phyloP scores from a whole-genome alignment of 2,329 filamentous ascomycete species.

The Diaporthe velutina region DNA sequence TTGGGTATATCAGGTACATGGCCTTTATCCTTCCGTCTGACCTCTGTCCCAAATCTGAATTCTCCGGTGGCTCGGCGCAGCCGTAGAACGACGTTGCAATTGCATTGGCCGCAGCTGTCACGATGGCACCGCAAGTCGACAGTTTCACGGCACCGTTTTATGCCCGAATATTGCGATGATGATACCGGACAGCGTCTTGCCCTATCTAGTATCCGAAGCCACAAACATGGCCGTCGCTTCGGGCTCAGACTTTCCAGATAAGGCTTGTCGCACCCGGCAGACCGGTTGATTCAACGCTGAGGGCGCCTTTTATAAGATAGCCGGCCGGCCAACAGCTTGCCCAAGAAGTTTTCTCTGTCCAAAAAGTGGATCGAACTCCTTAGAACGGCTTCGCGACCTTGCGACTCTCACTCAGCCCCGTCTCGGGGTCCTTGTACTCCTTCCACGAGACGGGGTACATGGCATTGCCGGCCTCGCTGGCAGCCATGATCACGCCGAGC shows the following conservation, averaged over 20 bases:
- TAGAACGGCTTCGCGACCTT: slow-evolving; percentile 96
- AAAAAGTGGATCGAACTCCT: slow-evolving; percentile 46
- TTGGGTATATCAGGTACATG: neutral
- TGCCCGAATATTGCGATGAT: neutral
- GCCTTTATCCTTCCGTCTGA: neutral
- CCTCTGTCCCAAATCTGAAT: neutral
- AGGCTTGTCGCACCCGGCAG: neutral
- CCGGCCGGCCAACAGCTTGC: neutral
- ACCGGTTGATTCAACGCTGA: no score
- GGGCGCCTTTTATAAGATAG: neutral
- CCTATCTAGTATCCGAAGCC: neutral
- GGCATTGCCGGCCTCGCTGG: slow-evolving; percentile 86
- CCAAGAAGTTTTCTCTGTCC: neutral
- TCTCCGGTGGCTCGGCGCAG: neutral
- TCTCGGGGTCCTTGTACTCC: slow-evolving; percentile 89
- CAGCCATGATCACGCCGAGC: slow-evolving; percentile 92
- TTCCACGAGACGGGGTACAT: slow-evolving; percentile 97
- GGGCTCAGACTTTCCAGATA: neutral
- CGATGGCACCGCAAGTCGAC: neutral
- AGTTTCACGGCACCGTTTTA: no score
- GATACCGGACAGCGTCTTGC: neutral
- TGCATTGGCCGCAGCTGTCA: neutral
- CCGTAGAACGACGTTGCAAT: neutral
- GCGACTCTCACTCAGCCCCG: slow-evolving; percentile 80
- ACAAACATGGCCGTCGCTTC: neutral